Conservation (phyloP, 306 rosid genomes). For the Quercus agrifolia region DNA sequence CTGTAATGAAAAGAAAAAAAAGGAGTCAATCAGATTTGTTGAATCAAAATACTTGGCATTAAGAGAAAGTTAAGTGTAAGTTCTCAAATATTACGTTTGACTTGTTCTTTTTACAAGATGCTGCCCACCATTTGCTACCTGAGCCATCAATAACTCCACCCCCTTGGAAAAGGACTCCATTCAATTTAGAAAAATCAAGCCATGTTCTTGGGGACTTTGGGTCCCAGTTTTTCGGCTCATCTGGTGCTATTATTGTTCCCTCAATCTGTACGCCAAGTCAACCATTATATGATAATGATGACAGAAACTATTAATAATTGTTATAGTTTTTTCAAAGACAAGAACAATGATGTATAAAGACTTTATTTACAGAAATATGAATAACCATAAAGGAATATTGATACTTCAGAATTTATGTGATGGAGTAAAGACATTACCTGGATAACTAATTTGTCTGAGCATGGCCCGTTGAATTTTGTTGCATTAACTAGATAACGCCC, state of each 20-base stretch:
- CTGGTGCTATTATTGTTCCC: constrained; percentile 91
- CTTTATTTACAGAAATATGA: neutral
- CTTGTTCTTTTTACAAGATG: constrained; percentile 94
- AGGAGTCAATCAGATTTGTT: neutral
- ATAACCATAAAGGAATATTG: neutral
- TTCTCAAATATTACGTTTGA: constrained; percentile 51
- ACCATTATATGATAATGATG: neutral
- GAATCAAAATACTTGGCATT: constrained; percentile 6
- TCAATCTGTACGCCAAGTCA: constrained; percentile 58
- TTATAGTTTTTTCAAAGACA: neutral
- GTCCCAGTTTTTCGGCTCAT: constrained; percentile 82
- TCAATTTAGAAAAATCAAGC: constrained; percentile 71
- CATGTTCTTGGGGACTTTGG: constrained; percentile 55
- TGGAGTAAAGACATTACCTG: constrained; percentile 44
- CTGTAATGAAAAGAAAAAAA: constrained; percentile 38
- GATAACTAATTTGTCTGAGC: constrained; percentile 56
- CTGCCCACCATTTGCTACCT: constrained; percentile 99
- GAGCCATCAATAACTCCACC: constrained; percentile 89
- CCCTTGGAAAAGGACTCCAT: constrained; percentile 73
- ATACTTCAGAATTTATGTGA: neutral
- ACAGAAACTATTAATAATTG: neutral
- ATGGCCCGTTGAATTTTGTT: constrained; percentile 80
- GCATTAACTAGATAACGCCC: constrained; percentile 78
- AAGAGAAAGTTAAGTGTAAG: constrained; percentile 1
- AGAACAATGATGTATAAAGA: constrained; percentile 8